These are phyloP conservation scores for Paramyrothecium roridum DNA, from an alignment of 2,329 filamentous ascomycete species.

Conservation along the genomic window DNA sequence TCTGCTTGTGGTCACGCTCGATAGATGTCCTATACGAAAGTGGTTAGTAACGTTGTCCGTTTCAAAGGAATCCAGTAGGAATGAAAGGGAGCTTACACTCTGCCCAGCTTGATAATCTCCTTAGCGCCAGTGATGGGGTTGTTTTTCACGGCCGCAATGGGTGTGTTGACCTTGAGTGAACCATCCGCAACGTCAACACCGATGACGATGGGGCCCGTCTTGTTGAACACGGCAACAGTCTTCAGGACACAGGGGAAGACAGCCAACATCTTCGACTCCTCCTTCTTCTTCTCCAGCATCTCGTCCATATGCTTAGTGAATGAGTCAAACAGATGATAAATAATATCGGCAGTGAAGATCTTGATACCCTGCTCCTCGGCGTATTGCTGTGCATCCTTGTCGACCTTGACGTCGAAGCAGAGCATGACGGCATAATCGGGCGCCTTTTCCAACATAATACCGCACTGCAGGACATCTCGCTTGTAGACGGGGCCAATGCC, in stretches of 20 bases:
- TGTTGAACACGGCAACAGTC: constrained; percentile 95
- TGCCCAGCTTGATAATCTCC: constrained; percentile 79
- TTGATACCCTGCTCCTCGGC: constrained; percentile 94
- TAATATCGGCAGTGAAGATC: constrained; percentile 98
- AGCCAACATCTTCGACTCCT: constrained; percentile 90
- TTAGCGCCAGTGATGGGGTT: constrained; percentile 77
- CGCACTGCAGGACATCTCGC: constrained; percentile 93
- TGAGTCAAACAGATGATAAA: constrained; percentile 95
- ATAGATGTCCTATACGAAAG: constrained; percentile 74
- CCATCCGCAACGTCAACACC: constrained; percentile 96
- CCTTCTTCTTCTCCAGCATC: constrained; percentile 87
- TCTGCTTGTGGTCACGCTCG: constrained; percentile 95
- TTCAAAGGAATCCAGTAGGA: background rate
- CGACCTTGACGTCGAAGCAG: constrained; percentile 98
- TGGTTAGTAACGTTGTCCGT: constrained; percentile 24
- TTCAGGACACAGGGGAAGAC: constrained; percentile 94
- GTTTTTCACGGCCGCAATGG: constrained; percentile 80
- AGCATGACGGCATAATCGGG: constrained; percentile 98
- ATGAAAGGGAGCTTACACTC: constrained; percentile 71
- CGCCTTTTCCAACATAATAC: constrained; percentile 93
- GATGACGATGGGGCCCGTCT: constrained; percentile 91
- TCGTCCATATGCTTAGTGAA: constrained; percentile 94
- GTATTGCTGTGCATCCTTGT: constrained; percentile 89
- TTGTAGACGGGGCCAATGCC: constrained; percentile 97
- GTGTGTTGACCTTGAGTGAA: constrained; percentile 80